Percentiles rank a stretch among this genome's conserved stretches.
Conservation (phyloP, 805 yeast genomes). For the Nakazawaea pomicola region DNA sequence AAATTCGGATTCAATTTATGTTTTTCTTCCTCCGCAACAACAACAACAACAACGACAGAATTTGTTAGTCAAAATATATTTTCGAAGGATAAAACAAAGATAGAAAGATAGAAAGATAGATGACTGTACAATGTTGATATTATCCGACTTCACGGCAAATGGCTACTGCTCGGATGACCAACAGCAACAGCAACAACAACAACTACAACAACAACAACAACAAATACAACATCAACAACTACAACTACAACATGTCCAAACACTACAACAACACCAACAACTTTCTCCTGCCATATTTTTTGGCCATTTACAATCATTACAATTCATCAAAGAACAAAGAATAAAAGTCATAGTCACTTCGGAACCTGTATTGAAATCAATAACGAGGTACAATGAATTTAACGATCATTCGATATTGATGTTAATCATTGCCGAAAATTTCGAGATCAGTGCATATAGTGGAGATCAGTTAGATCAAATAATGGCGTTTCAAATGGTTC, state of each 20-base stretch:
- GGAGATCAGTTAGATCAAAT: not conserved
- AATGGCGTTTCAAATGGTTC: not conserved
- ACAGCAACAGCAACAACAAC: not conserved
- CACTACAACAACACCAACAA: not conserved
- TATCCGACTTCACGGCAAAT: constrained; percentile 6
- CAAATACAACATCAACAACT: not conserved
- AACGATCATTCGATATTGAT: not conserved
- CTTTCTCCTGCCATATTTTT: constrained; percentile 6
- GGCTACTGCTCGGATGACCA: not conserved
- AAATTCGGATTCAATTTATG: not conserved
- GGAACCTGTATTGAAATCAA: not conserved
- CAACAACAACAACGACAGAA: no score
- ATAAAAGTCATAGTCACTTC: constrained; percentile 4
- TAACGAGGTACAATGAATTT: not conserved
- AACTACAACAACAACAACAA: not conserved
- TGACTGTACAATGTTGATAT: constrained; percentile 8
- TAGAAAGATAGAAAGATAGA: not conserved
- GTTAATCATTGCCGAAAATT: constrained; percentile 6
- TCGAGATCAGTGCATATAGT: not conserved
- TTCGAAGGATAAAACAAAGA: no score
- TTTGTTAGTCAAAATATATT: no score
- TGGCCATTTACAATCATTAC: constrained; percentile 5
- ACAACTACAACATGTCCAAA: no score
- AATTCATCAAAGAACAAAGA: constrained; percentile 1
- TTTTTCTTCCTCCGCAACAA: no score